Conservation (phyloP, 1,284 basidiomycete species). For the Earliella scabrosa region DNA sequence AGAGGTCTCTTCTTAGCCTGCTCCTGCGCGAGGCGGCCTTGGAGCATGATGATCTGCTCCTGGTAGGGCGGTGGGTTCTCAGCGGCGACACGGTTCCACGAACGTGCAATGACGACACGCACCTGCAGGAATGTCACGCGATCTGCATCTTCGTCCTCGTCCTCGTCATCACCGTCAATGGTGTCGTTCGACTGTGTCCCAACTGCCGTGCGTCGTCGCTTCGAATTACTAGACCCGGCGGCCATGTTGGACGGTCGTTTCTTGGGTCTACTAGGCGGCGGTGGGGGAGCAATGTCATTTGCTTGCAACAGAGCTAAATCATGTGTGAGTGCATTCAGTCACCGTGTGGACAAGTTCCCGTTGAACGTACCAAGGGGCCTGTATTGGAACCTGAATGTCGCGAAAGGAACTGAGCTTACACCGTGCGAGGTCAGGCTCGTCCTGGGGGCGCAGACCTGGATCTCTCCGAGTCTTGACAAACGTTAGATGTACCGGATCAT, state of each 20-base stretch:
- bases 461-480: not conserved
- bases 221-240: not conserved
- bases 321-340: too few species aligned
- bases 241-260: constrained; percentile 1
- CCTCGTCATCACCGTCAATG: constrained; percentile 7
- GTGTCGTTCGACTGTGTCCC: not conserved
- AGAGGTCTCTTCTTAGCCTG: not conserved
- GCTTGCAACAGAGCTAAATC: constrained; percentile 4
- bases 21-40: not conserved
- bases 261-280: not conserved
- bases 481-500: too few species aligned
- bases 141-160: too few species aligned
- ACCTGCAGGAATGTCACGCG: constrained; percentile 2
- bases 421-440: not conserved
- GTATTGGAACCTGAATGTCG: constrained; percentile 15
- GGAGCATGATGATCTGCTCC: constrained; percentile 13
- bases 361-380: constrained; percentile 10
- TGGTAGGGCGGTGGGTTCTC: not conserved
- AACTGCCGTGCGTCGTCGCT: constrained; percentile 3
- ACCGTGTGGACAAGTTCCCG: too few species aligned
- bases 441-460: not conserved
- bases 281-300: constrained; percentile 2
- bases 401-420: constrained; percentile 1
- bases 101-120: too few species aligned
- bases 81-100: too few species aligned